Evolutionary conservation across 257 asterid genomes (phyloP).

Genomic region (Thymus quinquecostatus): DNA sequence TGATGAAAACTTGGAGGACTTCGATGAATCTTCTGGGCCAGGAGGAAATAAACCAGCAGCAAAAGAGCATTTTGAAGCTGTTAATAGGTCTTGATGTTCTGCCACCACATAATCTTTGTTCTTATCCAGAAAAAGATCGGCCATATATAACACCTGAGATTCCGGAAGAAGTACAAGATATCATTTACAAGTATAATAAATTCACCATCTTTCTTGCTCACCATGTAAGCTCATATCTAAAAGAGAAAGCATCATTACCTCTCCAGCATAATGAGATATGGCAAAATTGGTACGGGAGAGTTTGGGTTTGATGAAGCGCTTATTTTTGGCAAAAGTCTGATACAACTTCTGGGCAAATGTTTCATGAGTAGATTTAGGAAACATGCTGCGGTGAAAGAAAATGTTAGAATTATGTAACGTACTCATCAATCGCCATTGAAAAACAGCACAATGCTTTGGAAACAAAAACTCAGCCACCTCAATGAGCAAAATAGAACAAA

Average conservation of each 20-base stretch:
- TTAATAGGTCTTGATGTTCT: conserved; percentile 92
- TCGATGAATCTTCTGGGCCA: conserved; percentile 88
- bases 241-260: conserved; percentile 56
- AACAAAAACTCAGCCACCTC: conserved; percentile 18
- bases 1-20: conserved; percentile 97
- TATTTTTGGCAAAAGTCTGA: conserved; percentile 86
- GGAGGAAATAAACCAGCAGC: conserved; percentile 95
- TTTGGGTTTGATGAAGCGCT: conserved; percentile 98
- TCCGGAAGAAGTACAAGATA: conserved; percentile 23
- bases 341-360: conserved; percentile 99
- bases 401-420: conserved; percentile 10
- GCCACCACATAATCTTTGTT: conserved; percentile 99
- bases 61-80: conserved; percentile 85
- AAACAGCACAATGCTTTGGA: conserved; percentile 11
- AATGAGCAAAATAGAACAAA: conserved; percentile 16
- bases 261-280: conserved; percentile 98
- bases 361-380: conserved; percentile 98
- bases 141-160: conserved; percentile 83
- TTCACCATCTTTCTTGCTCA: conserved; percentile 10
- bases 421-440: conserved; percentile 9
- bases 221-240: conserved; percentile 28
- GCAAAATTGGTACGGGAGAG: conserved; percentile 98
- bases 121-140: conserved; percentile 95
- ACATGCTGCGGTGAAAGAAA: conserved; percentile 66
- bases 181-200: conserved; percentile 1